Percentiles rank a stretch among this genome's conserved stretches.
These are phyloP conservation scores for Ceratobasidium sp. DNA, from an alignment of 1,284 basidiomycete species.

Conservation along the genomic window DNA sequence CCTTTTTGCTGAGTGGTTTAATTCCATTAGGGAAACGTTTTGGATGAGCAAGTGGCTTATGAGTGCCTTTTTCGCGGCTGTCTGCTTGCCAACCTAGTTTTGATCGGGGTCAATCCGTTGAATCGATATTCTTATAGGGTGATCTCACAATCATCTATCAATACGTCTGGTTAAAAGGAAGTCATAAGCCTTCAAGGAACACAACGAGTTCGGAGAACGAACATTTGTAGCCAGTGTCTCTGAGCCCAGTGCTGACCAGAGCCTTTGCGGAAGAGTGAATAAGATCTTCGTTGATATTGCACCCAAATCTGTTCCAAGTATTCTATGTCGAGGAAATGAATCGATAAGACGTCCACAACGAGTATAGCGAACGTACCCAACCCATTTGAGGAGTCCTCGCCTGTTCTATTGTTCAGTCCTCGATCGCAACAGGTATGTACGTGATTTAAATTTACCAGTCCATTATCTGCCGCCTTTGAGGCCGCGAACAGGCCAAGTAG, in stretches of 20 bases:
- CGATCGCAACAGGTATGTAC: too few relatives aligned
- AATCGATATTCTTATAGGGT: not conserved
- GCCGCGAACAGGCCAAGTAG: slow-evolving; percentile 5
- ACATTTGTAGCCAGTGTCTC: slow-evolving; percentile 53
- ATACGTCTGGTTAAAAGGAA: slow-evolving; percentile 51
- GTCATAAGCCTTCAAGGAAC: not conserved
- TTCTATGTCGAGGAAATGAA: slow-evolving; percentile 39
- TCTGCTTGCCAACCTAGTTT: slow-evolving; percentile 58
- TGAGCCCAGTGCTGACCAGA: slow-evolving; percentile 52
- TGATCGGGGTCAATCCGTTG: not conserved
- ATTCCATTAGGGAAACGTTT: slow-evolving; percentile 65
- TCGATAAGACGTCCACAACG: not conserved
- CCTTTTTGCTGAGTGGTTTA: slow-evolving; percentile 59
- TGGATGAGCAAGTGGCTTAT: slow-evolving; percentile 57
- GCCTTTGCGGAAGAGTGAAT: slow-evolving; percentile 52
- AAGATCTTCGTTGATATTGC: slow-evolving; percentile 54
- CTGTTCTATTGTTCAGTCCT: not conserved
- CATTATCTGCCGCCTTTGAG: slow-evolving; percentile 20
- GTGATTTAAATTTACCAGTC: slow-evolving; percentile 8
- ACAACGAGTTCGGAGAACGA: not conserved
- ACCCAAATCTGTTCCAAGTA: slow-evolving; percentile 56
- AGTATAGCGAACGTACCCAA: slow-evolving; percentile 41
- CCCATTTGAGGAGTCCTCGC: slow-evolving; percentile 50
- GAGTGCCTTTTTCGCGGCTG: slow-evolving; percentile 51
- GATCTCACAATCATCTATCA: slow-evolving; percentile 55